Conservation (phyloP, 1,139 yeast genomes). For the Taphrina betulina region DNA sequence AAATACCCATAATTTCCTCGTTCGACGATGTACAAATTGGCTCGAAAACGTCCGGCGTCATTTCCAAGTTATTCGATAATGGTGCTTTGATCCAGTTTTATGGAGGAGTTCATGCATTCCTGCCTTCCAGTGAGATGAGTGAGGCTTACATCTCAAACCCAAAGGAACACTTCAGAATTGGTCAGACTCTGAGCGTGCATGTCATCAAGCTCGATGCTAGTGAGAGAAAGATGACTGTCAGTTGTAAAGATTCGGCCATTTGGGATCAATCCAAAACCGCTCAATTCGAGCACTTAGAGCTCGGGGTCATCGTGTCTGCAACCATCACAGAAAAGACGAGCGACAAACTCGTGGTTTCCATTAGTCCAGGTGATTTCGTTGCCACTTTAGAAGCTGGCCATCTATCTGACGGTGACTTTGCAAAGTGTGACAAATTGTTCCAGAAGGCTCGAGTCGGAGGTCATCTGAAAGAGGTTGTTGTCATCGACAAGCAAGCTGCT, state of each 20-base stretch:
- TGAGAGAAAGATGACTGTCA: constrained; percentile 61
- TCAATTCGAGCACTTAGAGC: constrained; percentile 52
- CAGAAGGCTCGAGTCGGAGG: constrained; percentile 64
- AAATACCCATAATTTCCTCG: constrained; percentile 50
- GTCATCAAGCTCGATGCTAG: constrained; percentile 59
- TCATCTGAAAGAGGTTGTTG: constrained; percentile 57
- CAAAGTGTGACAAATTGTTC: constrained; percentile 63
- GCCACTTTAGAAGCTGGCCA: constrained; percentile 78
- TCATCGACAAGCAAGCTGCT: constrained; percentile 66
- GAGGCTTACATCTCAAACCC: constrained; percentile 81
- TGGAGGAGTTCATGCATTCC: constrained; percentile 71
- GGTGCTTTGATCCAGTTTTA: constrained; percentile 87
- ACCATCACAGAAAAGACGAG: constrained; percentile 71
- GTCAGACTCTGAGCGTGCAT: constrained; percentile 79
- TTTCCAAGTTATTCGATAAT: constrained; percentile 65
- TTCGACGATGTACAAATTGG: constrained; percentile 58
- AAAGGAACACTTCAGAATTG: constrained; percentile 71
- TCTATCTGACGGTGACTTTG: constrained; percentile 66
- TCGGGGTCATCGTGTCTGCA: constrained; percentile 67
- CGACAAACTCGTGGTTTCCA: constrained; percentile 56
- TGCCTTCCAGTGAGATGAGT: constrained; percentile 84
- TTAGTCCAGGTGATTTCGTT: constrained; percentile 54
- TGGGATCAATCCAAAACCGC: constrained; percentile 51
- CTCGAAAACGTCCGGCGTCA: constrained; percentile 68
- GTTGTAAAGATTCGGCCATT: constrained; percentile 67